These are phyloP conservation scores for Wickerhamomyces kurtzmanii DNA, from an alignment of 805 yeast species.

Conservation along the genomic window DNA sequence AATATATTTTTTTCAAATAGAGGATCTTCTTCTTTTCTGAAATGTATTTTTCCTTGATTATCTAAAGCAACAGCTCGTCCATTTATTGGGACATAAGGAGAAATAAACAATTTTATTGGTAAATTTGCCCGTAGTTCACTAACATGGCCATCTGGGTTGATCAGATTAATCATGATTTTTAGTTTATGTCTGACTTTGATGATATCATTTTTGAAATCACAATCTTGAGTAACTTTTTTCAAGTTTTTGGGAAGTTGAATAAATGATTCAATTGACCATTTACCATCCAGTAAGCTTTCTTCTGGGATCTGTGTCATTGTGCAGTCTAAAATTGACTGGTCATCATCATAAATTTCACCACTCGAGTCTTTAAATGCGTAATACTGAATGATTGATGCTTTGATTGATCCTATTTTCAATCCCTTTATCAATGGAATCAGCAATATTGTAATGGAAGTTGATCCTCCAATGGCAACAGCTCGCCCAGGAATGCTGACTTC, in stretches of 20 bases:
- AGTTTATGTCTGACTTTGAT: slow-evolving; percentile 79
- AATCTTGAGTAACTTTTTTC: slow-evolving; percentile 72
- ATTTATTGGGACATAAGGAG: slow-evolving; percentile 62
- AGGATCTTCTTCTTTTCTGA: slow-evolving; percentile 25
- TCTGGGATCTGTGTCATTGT: slow-evolving; percentile 34
- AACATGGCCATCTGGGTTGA: slow-evolving; percentile 69
- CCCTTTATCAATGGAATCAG: slow-evolving; percentile 78
- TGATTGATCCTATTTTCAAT: slow-evolving; percentile 55
- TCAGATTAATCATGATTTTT: slow-evolving; percentile 58
- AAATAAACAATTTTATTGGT: slow-evolving; percentile 62
- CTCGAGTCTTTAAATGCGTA: slow-evolving; percentile 45
- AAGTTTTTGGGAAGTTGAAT: slow-evolving; percentile 63
- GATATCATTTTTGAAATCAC: slow-evolving; percentile 48
- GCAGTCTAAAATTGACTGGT: slow-evolving; percentile 45
- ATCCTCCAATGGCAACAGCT: slow-evolving; percentile 81
- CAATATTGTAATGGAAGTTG: slow-evolving; percentile 55
- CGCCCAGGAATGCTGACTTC: slow-evolving; percentile 75
- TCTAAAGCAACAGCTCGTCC: slow-evolving; percentile 28
- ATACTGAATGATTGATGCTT: slow-evolving; percentile 57
- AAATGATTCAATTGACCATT: slow-evolving; percentile 53
- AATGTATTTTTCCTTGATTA: slow-evolving; percentile 29
- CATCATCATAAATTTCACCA: slow-evolving; percentile 51
- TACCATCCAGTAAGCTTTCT: slow-evolving; percentile 32
- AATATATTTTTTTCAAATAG: slow-evolving; percentile 14
- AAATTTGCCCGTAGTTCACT: slow-evolving; percentile 83